Base-by-base conservation (phyloP, 352 stramenopile genomes). In the Phytophthora litchii region DNA sequence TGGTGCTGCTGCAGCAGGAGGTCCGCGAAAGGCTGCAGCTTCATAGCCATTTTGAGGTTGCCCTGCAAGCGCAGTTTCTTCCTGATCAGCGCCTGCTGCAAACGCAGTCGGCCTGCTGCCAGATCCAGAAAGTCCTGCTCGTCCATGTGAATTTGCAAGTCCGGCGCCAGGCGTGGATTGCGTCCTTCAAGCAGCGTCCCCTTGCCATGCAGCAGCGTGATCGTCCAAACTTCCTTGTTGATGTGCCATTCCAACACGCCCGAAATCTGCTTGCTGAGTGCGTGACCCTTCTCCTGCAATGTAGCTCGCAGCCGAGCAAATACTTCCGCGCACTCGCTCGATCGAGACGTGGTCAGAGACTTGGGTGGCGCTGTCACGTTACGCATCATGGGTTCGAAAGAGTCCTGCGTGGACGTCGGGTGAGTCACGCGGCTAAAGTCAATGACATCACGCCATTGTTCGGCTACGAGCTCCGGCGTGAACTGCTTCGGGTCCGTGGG, bases 11-110 rank as follows among this genome's bases (percentile, higher is more conserved):
- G 74, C 34, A 82, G 67, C 35, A 89, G 61, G n/a, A 89, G 63
- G 47, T 86, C 78, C 23, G 74, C 77, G 37, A 89, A 84, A 1
- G 78, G 75, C 59, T 88, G 75, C 17, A 91, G 67, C 59, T 85
- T 86, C 81, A 89, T 91, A 17, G 79, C 78, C 35, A 89, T 77
- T 56, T 80, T 86, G 61, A 91, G 75, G 52, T 91, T 86, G 37
- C 81, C 81, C 16, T 85, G 69, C 31, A 88, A 60, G 34, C 67
- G 73, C 40, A 89, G 60, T 51, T 88, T 88, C 71, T 88, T 88
- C 37, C 62, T 70, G 49, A 87, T 71, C 21, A 91, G 61, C 6
- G 81, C 81, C 55, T 88, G 81, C 48, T 88, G 76, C 25, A 86
- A 49, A 21, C 77, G 75, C 45, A 91, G 52, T 42, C 75, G 78